phyloP scores from a whole-genome alignment of 768 basidiomycete genomes.

The Termitomyces sp. region DNA sequence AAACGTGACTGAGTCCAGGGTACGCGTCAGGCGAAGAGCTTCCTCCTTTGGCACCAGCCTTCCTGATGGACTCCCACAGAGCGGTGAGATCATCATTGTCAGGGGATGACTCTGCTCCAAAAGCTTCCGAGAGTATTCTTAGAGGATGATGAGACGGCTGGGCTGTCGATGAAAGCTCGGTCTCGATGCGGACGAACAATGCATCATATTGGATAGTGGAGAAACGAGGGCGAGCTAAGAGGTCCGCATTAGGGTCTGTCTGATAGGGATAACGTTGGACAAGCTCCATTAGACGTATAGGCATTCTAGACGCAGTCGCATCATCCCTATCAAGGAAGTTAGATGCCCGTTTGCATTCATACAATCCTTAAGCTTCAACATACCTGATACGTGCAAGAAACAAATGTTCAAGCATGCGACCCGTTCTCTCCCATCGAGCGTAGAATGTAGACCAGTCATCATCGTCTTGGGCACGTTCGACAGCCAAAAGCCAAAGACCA shows the following conservation, averaged over 20 bases:
- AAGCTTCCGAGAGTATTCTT: conserved; percentile 56
- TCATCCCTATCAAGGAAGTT: conserved; percentile 44
- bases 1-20: conserved; percentile 42
- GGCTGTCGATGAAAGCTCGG: conserved; percentile 34
- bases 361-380: conserved; percentile 2
- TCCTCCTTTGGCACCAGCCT: conserved; percentile 28
- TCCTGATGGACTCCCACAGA: conserved; percentile 53
- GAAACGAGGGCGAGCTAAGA: conserved; percentile 61
- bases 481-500: conserved; percentile 66
- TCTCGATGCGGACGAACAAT: conserved; percentile 60
- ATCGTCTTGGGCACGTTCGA: conserved; percentile 36
- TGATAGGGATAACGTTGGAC: conserved; percentile 65
- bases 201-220: conserved; percentile 62
- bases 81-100: conserved; percentile 27
- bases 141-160: conserved; percentile 46
- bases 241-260: conserved; percentile 27
- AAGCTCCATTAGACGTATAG: conserved; percentile 64
- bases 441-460: conserved; percentile 68
- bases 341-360: background rate
- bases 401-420: conserved; percentile 69
- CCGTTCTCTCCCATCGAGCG: conserved; percentile 66
- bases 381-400: conserved; percentile 72
- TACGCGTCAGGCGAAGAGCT: conserved; percentile 29
- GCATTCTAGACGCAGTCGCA: conserved; percentile 47
- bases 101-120: conserved; percentile 33